phyloP scores from a whole-genome alignment of 129 eudicot species.

The Silybum marianum region DNA sequence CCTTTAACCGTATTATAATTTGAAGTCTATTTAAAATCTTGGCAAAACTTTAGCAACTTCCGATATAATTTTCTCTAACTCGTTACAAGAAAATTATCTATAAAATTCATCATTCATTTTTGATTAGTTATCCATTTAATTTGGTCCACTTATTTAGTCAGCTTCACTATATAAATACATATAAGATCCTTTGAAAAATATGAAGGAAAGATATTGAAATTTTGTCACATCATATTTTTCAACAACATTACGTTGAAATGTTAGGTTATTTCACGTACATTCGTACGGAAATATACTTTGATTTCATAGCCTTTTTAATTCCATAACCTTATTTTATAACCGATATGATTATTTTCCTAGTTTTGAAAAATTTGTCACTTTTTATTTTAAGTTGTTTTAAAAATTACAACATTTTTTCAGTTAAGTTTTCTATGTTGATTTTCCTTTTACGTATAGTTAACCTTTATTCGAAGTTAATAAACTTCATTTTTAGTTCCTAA shows the following conservation, averaged over 20 bases:
- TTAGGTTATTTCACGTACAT: neutral
- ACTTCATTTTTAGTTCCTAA: neutral
- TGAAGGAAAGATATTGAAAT: neutral
- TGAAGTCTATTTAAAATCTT: no score
- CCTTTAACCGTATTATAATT: no score
- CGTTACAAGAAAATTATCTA: neutral
- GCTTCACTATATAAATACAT: neutral
- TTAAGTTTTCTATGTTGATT: neutral
- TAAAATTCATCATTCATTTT: neutral
- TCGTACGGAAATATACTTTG: neutral
- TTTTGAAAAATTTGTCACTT: neutral
- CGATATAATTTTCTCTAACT: neutral
- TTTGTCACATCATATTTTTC: conserved; percentile 5
- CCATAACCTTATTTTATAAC: neutral
- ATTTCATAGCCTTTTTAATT: neutral
- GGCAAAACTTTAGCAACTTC: no score
- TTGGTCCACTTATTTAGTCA: neutral
- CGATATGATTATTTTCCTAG: neutral
- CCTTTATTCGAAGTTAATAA: no score
- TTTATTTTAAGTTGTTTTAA: neutral
- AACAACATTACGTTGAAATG: conserved; percentile 3
- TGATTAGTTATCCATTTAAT: neutral
- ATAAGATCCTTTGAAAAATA: neutral
- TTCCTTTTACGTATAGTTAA: no score
- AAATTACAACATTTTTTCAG: neutral